These are phyloP conservation scores for Periconia sp. DNA, from an alignment of 2,329 filamentous ascomycete species.

Conservation along the genomic window DNA sequence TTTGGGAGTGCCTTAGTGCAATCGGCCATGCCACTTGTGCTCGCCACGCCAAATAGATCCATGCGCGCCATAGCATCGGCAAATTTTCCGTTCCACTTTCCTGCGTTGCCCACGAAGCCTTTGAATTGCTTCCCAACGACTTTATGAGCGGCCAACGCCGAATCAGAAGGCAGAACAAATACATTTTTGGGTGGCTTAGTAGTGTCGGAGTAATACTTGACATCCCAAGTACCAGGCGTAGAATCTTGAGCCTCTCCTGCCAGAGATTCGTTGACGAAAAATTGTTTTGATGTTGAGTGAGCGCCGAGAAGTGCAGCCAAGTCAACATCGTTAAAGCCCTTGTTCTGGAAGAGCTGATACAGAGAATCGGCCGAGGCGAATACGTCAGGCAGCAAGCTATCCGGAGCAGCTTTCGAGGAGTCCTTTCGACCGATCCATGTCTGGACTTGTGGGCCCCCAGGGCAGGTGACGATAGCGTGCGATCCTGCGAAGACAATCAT, in stretches of 20 bases:
- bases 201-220: conserved; percentile 22
- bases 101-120: conserved; percentile 34
- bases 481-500: conserved; percentile 31
- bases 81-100: conserved; percentile 33
- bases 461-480: conserved; percentile 55
- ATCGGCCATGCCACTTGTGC: conserved; percentile 7
- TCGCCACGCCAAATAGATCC: conserved; percentile 12
- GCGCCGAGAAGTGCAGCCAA: conserved; percentile 61
- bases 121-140: conserved; percentile 27
- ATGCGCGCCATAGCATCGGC: conserved; percentile 19
- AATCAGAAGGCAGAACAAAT: neutral
- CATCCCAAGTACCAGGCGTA: conserved; percentile 44
- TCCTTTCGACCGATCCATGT: conserved; percentile 55
- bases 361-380: conserved; percentile 37
- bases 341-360: conserved; percentile 35
- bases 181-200: conserved; percentile 19
- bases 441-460: conserved; percentile 54
- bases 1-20: conserved; percentile 14
- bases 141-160: neutral
- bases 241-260: conserved; percentile 50
- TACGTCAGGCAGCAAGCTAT: conserved; percentile 51
- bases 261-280: conserved; percentile 19
- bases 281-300: neutral
- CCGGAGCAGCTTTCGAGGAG: conserved; percentile 40
- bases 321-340: conserved; percentile 56